Base-by-base conservation (phyloP, 306 rosid genomes). In the Trichosanthes truncata region DNA sequence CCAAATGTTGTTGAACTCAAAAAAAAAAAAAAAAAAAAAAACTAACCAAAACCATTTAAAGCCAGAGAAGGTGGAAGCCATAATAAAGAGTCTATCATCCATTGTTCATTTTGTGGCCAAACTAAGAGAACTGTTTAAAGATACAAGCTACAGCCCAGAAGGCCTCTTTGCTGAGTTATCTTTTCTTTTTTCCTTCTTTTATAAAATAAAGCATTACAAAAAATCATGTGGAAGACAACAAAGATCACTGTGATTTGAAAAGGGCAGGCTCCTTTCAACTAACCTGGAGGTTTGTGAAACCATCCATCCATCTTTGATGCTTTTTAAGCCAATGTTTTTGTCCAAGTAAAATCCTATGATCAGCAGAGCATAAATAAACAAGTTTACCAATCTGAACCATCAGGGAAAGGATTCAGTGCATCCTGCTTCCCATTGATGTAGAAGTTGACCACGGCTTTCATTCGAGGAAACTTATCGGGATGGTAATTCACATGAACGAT, bases 401-500 rank as follows among this genome's bases (percentile, higher is more conserved):
- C 91, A 15, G 98, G 98, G 80, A 94, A 94, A 77, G 88, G 85
- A 53, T 87, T 81, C 52, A 94, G 89, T 21, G 97, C 98, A 81
- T 92, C 92, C 62, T 85, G 82, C 74, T 88, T 91, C 52, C 95
- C 91, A 1, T 92, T 85, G 59, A 92, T 87, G 21, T 89, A 94
- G 79, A 81, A 94, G 61, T 94, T 88, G n/a, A 92, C 95, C 41
- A 94, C 13, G 14, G 97, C 98, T 80, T 86, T 84, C 97, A 94
- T 94, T 78, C 97, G 61, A 0, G 88, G 89, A 85, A 89, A 85
- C 84, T 94, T 92, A 84, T 88, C 97, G 1, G 97, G 97, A 81
- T 94, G 97, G 83, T 92, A 95, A 82, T 95, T 95, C 41, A 92
- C 89, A 6, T 95, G 98, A 80, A 95, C 40, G 18, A 95, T 90